These are phyloP conservation scores for Drechslerella coelobrocha DNA, from an alignment of 2,329 filamentous ascomycete genomes.

Conservation along the genomic window DNA sequence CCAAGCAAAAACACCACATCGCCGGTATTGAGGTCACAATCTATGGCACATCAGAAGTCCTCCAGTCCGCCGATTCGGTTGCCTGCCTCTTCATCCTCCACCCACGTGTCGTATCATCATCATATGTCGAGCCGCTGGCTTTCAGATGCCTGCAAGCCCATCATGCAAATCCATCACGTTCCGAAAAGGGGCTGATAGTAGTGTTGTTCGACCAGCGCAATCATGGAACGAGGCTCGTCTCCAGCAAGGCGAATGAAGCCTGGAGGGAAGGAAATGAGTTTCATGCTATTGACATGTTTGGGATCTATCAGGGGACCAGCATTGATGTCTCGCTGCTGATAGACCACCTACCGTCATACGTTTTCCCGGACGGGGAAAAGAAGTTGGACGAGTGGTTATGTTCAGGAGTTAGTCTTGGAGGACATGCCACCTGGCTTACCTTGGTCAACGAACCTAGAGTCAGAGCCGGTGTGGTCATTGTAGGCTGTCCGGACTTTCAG, in stretches of 20 bases:
- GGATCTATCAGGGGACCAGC: conserved; percentile 74
- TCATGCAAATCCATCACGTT: conserved; percentile 61
- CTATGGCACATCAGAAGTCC: conserved; percentile 79
- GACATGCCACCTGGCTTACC: conserved; percentile 84
- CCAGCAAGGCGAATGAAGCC: conserved; percentile 68
- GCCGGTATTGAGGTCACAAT: conserved; percentile 79
- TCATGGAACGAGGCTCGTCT: conserved; percentile 71
- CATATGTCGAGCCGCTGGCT: conserved; percentile 78
- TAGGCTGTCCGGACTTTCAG: conserved; percentile 89
- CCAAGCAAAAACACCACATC: conserved; percentile 63
- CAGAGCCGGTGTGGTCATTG: conserved; percentile 76
- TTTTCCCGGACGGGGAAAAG: conserved; percentile 62
- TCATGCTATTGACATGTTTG: conserved; percentile 93
- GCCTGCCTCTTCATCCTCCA: conserved; percentile 93
- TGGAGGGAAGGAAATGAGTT: conserved; percentile 80
- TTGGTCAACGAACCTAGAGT: conserved; percentile 80
- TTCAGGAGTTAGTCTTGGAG: conserved; percentile 83
- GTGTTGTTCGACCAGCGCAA: conserved; percentile 91
- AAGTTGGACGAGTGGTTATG: conserved; percentile 60
- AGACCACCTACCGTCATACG: conserved; percentile 63
- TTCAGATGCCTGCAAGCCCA: conserved; percentile 72
- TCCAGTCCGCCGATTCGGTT: conserved; percentile 63
- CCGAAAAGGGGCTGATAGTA: conserved; percentile 71
- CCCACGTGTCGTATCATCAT: conserved; percentile 73
- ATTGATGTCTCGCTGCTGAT: conserved; percentile 78